Base-by-base conservation (phyloP, 2,329 filamentous ascomycete genomes). In the Xylariales sp. region DNA sequence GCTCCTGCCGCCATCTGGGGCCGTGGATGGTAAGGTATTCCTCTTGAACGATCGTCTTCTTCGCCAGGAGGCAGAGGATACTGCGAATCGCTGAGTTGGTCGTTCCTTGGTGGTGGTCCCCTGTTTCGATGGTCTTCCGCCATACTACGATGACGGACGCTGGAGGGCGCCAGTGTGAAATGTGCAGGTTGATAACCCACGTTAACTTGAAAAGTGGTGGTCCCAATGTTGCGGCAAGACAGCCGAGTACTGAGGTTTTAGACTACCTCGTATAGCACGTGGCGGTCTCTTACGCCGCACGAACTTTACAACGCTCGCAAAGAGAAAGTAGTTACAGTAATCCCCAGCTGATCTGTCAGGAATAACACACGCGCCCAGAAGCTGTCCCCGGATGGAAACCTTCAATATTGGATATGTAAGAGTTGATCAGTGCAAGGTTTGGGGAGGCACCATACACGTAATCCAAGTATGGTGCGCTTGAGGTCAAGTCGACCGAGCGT, bases 11-110 rank as follows among this genome's bases (percentile, higher is more conserved):
- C 66, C 65, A 72, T 73, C 49, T 50, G 61, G 49, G 61, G 53
- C 44, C 54, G 53, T 46, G 53, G 40, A 41, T 50, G 56, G 47
- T 52, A 59, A 34, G 45, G 55, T 46, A 51, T 52, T 25, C 46
- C 45, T 53, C 60, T 62, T 32, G 61, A 58, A 34, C 59, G 54
- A 46, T 64, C 63, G 47, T 71, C 68, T 42, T 64, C 66, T 44
- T 65, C 65, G 42, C 65, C 64, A 36, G 68, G 62, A 45, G 62
- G 57, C 10, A 63, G 60, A 38, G 66, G 64, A 50, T 71, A 65
- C 43, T 66, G 64, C 42, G 58, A 61, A 28, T 70, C 66, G 54
- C 69, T 63, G 50, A 56, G 42, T 27, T 51, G 52, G 15, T 60
- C 51, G 51, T 62, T 58, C 48, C 57, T 60, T 35, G 55, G 52